phyloP scores from a whole-genome alignment of 805 yeast species.

The Maudiozyma bulderi region DNA sequence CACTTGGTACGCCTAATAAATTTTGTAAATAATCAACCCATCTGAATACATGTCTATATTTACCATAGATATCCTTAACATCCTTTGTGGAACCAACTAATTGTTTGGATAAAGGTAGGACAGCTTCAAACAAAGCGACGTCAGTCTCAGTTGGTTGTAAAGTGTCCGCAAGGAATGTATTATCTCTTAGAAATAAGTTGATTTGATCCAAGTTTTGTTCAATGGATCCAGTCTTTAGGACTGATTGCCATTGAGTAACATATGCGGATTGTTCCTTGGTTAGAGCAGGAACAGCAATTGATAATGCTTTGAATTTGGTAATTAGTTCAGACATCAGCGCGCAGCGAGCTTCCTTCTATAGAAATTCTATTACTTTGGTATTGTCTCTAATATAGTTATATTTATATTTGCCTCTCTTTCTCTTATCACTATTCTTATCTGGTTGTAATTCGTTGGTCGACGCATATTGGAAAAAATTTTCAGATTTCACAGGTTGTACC shows the following conservation, averaged over 20 bases:
- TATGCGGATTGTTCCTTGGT: constrained; percentile 54
- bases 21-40: constrained; percentile 88
- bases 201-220: constrained; percentile 47
- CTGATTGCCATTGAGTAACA: constrained; percentile 68
- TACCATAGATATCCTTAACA: constrained; percentile 42
- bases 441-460: not conserved
- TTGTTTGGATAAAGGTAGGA: constrained; percentile 48
- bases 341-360: too few species aligned
- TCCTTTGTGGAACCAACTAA: constrained; percentile 41
- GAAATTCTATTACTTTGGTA: too few species aligned
- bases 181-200: constrained; percentile 57
- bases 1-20: constrained; percentile 45
- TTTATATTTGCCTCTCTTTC: not conserved
- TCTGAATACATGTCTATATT: constrained; percentile 76
- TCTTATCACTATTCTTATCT: not conserved
- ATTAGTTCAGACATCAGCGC: constrained; percentile 24
- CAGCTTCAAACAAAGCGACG: constrained; percentile 54
- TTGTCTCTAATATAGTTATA: not conserved
- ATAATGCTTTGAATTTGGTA: constrained; percentile 19
- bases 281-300: constrained; percentile 23
- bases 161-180: constrained; percentile 64
- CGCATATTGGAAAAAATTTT: not conserved
- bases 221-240: constrained; percentile 46
- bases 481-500: not conserved
- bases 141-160: constrained; percentile 58